Conservation (phyloP, 192 early-diverging fungal genomes). For the Haplosporangium gracile region DNA sequence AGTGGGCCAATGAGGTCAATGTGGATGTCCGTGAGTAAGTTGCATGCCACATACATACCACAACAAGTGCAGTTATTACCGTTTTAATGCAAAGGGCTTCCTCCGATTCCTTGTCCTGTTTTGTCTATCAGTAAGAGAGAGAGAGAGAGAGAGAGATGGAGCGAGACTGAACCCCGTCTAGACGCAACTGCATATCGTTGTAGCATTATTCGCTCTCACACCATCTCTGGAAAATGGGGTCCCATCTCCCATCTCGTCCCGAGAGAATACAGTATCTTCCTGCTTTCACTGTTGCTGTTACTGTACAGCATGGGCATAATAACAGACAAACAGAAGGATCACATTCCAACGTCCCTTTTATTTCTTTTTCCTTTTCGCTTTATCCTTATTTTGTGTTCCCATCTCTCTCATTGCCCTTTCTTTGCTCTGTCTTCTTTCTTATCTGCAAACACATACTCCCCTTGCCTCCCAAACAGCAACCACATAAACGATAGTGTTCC, state of each 20-base stretch:
- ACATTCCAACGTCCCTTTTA: conserved; percentile 3
- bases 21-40: too few relatives aligned
- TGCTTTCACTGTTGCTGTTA: too few relatives aligned
- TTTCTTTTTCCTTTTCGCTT: neutral
- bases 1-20: too few relatives aligned
- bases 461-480: neutral
- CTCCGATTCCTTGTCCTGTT: too few relatives aligned
- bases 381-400: neutral
- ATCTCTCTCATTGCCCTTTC: neutral
- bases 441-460: neutral
- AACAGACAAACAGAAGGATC: neutral
- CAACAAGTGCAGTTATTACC: too few relatives aligned
- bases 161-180: neutral
- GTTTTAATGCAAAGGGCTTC: too few relatives aligned
- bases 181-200: neutral
- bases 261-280: neutral
- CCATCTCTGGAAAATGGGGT: neutral
- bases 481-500: neutral
- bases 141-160: neutral
- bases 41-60: too few relatives aligned
- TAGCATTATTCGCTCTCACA: neutral
- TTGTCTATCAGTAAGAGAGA: neutral
- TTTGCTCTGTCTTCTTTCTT: neutral
- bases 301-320: too few relatives aligned
- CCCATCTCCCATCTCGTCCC: conserved; percentile 5